phyloP scores from a whole-genome alignment of 345 rosid genomes.

The Clausena lansium region DNA sequence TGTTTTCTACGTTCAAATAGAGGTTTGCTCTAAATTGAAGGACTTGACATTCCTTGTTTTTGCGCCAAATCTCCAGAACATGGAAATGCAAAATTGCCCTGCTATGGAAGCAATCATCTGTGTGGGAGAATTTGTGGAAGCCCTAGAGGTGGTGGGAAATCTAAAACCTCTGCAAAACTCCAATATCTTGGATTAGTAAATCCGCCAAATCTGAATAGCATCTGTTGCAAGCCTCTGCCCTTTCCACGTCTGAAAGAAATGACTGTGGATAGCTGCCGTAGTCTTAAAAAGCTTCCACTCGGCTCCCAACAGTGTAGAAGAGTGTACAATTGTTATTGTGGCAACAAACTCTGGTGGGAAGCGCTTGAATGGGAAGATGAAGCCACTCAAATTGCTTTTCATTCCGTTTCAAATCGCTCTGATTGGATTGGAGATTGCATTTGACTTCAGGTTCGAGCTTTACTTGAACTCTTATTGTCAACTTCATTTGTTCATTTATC shows the following conservation, averaged over 20 bases:
- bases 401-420: too few relatives aligned
- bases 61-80: neutral
- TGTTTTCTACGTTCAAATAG: neutral
- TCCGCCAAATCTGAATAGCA: conserved; percentile 12
- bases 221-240: neutral
- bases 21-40: neutral
- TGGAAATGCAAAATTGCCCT: neutral
- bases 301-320: neutral
- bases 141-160: neutral
- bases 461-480: too few relatives aligned
- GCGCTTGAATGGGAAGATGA: too few relatives aligned
- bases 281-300: neutral
- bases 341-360: too few relatives aligned
- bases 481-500: too few relatives aligned
- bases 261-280: too few relatives aligned
- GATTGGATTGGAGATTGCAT: too few relatives aligned
- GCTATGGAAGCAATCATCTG: neutral
- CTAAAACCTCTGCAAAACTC: neutral
- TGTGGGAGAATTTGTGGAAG: neutral
- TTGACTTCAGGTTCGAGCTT: too few relatives aligned
- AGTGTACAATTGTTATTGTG: neutral
- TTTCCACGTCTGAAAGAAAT: conserved; percentile 7
- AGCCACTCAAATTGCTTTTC: too few relatives aligned
- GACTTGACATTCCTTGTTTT: neutral
- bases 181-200: neutral